Base-by-base conservation (phyloP, 1,284 basidiomycete species). In the Microbotryomycetes sp. region DNA sequence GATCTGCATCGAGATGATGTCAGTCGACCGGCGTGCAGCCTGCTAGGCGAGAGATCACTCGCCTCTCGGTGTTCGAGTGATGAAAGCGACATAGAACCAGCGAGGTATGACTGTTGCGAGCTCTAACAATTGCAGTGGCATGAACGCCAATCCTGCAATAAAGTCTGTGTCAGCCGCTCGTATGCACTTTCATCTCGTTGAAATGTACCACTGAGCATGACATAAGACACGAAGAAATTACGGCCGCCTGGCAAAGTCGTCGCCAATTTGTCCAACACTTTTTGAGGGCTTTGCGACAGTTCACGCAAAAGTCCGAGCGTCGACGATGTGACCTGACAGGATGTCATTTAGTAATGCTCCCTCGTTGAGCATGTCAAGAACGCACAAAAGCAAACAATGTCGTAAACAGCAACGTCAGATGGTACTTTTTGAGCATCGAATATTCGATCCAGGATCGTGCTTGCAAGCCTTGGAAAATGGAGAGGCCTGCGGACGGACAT, bases 201-300 rank as follows among this genome's bases (percentile, higher is more conserved):
- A 6, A 29, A 61, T 71, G n/a, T 52, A 85, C 87, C 88, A 81
- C 96, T 91, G 13, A 97, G 81, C 68, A 97, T 88, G 31, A 96
- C 91, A 75, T 97, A 97, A 6, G 90, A 93, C 41, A 97, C 78
- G 80, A 96, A 96, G 78, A 97, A 97, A 74, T 93, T 88, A 61
- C 91, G 73, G 5, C 77, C 76, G 18, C 61, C 66, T 13, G 71
- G 87, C 29, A 97, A 76, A 0, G 90, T 86, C 52, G 82, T 78
- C 0, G 92, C 91, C 0, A 97, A 78, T 71, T 91, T 92, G 75
- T 92, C 88, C 0, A 91, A 89, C 16, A 94, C 87, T 75, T 91
- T 88, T 86, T 0, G 91, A 88, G 3, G 88, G 87, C 71, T 90
- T 87, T 6, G 90, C 88, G 51, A 94, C 79, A 73, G 60, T 31